Conservation (phyloP, 2,329 filamentous ascomycete genomes). For the Endothia cerciana region DNA sequence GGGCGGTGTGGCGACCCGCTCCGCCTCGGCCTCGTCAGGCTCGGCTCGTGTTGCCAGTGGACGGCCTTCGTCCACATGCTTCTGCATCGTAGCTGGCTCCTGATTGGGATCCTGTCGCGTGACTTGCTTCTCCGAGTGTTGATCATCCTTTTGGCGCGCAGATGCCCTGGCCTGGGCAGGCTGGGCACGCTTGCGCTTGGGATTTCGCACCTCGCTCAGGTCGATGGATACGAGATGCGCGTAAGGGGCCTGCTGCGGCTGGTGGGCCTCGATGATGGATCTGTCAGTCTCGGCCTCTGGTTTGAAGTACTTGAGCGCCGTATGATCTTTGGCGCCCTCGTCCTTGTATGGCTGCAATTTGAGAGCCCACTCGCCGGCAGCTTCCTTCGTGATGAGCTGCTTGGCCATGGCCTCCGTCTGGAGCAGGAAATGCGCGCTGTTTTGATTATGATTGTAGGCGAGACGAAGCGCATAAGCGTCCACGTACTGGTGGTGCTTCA, state of each 20-base stretch:
- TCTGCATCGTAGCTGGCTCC: not conserved
- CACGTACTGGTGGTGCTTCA: slow-evolving; percentile 60
- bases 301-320: slow-evolving; percentile 58
- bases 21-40: slow-evolving; percentile 22
- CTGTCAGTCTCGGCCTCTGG: slow-evolving; percentile 49
- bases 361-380: slow-evolving; percentile 54
- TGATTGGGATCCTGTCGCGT: not conserved
- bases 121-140: not conserved
- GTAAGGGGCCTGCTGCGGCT: slow-evolving; percentile 55
- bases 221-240: slow-evolving; percentile 49
- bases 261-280: slow-evolving; percentile 44
- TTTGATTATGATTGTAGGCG: slow-evolving; percentile 61
- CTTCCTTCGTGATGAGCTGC: slow-evolving; percentile 58
- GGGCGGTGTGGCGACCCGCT: slow-evolving; percentile 30
- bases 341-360: slow-evolving; percentile 59
- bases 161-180: slow-evolving; percentile 7
- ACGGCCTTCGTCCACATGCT: not conserved
- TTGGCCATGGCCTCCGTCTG: slow-evolving; percentile 63
- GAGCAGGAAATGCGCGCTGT: slow-evolving; percentile 55
- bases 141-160: not conserved
- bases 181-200: slow-evolving; percentile 14
- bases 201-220: slow-evolving; percentile 31
- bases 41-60: slow-evolving; percentile 7
- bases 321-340: slow-evolving; percentile 58
- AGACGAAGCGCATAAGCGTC: slow-evolving; percentile 65